These are phyloP conservation scores for Didymella keratinophila DNA, from an alignment of 2,329 filamentous ascomycete genomes.

Conservation along the genomic window DNA sequence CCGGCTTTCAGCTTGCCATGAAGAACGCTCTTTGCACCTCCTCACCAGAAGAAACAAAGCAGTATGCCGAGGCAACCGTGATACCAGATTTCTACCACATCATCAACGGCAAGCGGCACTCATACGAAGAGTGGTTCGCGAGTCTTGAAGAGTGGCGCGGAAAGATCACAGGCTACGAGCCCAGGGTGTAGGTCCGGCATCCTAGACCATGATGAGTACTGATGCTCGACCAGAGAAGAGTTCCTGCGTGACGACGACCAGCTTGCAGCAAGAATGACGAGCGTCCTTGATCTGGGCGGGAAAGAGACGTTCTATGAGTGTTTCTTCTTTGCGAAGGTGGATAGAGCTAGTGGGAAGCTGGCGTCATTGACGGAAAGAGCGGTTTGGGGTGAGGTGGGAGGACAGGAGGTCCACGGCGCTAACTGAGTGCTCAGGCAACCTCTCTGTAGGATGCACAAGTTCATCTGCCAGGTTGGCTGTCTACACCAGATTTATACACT, in stretches of 20 bases:
- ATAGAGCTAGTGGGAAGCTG: background rate
- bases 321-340: background rate
- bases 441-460: too few relatives aligned
- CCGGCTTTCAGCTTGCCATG: background rate
- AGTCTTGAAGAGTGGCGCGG: background rate
- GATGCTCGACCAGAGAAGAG: background rate
- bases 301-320: background rate
- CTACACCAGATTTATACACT: too few relatives aligned
- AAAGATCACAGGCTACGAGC: slow-evolving; percentile 1
- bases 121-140: background rate
- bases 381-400: background rate
- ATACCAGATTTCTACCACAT: background rate
- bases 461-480: too few relatives aligned
- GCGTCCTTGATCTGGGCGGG: background rate
- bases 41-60: background rate
- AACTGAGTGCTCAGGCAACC: too few relatives aligned
- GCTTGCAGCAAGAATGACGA: background rate
- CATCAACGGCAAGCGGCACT: background rate
- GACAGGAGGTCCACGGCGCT: background rate
- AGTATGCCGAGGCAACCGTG: slow-evolving; percentile 1
- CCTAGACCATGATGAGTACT: too few relatives aligned
- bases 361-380: background rate
- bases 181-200: background rate
- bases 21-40: background rate
- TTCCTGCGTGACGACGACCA: background rate